phyloP scores from a whole-genome alignment of 192 early-diverging fungal genomes.

The Coemansia sp. region DNA sequence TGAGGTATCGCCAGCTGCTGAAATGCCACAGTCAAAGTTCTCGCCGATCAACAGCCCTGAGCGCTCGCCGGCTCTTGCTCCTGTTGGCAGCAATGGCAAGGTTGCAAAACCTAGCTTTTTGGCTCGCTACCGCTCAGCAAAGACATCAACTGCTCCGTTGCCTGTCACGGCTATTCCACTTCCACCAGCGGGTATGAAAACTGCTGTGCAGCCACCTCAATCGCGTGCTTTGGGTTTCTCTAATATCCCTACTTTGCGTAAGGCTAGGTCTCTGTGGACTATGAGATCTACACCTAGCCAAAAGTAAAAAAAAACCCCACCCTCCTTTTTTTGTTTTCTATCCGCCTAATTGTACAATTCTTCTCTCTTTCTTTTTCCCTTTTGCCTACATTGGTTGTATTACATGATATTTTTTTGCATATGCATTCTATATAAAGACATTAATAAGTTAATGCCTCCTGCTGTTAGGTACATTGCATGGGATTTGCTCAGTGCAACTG shows the following conservation, averaged over 20 bases:
- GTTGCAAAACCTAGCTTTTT: slow-evolving; percentile 24
- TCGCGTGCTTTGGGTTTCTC: slow-evolving; percentile 10
- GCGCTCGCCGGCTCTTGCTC: slow-evolving; percentile 4
- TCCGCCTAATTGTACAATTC: background rate
- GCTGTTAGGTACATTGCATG: background rate
- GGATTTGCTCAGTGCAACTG: slow-evolving; percentile 9
- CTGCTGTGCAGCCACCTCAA: background rate
- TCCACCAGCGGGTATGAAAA: slow-evolving; percentile 11
- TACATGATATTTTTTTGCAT: no score
- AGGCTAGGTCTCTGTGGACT: slow-evolving; percentile 44
- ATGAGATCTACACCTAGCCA: slow-evolving; percentile 14
- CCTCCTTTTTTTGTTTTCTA: background rate
- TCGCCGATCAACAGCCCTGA: slow-evolving; percentile 43
- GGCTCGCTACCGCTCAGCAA: slow-evolving; percentile 18
- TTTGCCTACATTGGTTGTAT: background rate
- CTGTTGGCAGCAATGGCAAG: slow-evolving; percentile 22
- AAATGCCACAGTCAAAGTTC: slow-evolving; percentile 18
- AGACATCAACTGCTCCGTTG: slow-evolving; percentile 12
- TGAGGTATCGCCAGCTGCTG: slow-evolving; percentile 1
- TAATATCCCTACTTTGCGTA: slow-evolving; percentile 34
- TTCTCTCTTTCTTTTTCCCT: background rate
- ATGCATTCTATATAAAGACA: background rate
- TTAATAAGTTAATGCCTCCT: background rate
- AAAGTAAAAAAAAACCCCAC: slow-evolving; percentile 7
- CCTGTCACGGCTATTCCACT: slow-evolving; percentile 36